Conservation (phyloP, 2,329 filamentous ascomycete species). For the Fusarium beomiforme region DNA sequence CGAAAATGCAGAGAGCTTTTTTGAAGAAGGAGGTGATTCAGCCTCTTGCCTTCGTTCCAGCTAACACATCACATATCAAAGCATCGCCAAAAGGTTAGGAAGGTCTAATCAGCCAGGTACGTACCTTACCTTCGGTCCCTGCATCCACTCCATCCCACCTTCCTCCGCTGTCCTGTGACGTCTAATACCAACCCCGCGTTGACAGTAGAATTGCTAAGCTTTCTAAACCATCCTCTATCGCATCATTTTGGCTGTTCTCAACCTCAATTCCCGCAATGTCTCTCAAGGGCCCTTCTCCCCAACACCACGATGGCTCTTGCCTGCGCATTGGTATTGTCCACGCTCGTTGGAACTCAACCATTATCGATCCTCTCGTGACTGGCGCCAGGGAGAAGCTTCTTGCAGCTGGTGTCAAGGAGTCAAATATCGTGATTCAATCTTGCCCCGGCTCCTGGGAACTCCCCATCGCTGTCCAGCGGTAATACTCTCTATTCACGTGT, state of each 20-base stretch:
- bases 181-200: constrained; percentile 41
- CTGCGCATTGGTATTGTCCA: constrained; percentile 95
- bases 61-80: background rate
- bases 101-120: constrained; percentile 25
- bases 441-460: constrained; percentile 97
- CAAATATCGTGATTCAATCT: constrained; percentile 88
- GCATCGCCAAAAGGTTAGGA: constrained; percentile 7
- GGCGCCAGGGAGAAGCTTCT: constrained; percentile 83
- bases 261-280: constrained; percentile 38
- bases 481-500: constrained; percentile 41
- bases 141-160: constrained; percentile 26
- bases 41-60: background rate
- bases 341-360: constrained; percentile 90
- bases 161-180: constrained; percentile 35
- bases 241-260: background rate
- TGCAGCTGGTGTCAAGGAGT: constrained; percentile 81
- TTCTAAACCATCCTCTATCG: constrained; percentile 3
- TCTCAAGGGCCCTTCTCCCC: constrained; percentile 65
- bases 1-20: background rate
- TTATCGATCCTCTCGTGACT: constrained; percentile 85
- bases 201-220: constrained; percentile 24
- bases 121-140: constrained; percentile 37
- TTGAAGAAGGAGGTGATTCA: constrained; percentile 9
- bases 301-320: constrained; percentile 72
- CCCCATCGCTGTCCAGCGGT: constrained; percentile 89